Conservation (phyloP, 116 monocot species). For the Zostera marina region DNA sequence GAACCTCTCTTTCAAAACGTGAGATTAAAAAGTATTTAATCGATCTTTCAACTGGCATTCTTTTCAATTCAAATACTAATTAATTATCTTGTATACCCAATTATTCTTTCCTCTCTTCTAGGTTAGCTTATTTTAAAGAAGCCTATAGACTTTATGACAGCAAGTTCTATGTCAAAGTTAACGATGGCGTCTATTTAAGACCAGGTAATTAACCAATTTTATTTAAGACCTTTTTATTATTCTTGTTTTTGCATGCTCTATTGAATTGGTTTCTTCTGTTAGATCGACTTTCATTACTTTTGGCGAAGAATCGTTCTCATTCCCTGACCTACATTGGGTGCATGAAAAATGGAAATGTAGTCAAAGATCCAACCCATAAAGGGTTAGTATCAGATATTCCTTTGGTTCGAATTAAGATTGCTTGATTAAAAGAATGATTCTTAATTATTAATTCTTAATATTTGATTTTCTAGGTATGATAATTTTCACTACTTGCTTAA, state of each 20-base stretch:
- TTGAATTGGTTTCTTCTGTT: not conserved
- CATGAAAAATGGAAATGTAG: conserved; percentile 97
- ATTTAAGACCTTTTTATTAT: not conserved
- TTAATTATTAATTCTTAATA: not conserved
- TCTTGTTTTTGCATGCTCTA: too few relatives aligned
- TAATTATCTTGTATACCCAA: conserved; percentile 3
- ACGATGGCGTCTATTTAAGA: conserved; percentile 88
- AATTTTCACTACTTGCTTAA: conserved; percentile 62
- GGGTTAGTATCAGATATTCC: conserved; percentile 31
- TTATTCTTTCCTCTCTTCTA: conserved; percentile 29
- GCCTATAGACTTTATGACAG: conserved; percentile 73
- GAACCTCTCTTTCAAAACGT: conserved; percentile 87
- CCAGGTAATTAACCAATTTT: conserved; percentile 43
- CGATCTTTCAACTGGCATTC: too few relatives aligned
- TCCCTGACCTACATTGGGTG: conserved; percentile 80
- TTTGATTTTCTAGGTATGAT: conserved; percentile 85
- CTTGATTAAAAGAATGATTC: not conserved
- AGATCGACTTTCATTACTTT: conserved; percentile 83
- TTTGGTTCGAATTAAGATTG: too few relatives aligned
- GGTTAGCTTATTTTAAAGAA: conserved; percentile 90
- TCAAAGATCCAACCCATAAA: conserved; percentile 76
- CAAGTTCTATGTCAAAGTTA: conserved; percentile 86
- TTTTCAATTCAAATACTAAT: too few relatives aligned
- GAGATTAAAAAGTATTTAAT: conserved; percentile 8
- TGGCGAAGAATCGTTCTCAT: conserved; percentile 69